These are phyloP conservation scores for Clavulina sp. DNA, from an alignment of 768 basidiomycete genomes.

Conservation along the genomic window DNA sequence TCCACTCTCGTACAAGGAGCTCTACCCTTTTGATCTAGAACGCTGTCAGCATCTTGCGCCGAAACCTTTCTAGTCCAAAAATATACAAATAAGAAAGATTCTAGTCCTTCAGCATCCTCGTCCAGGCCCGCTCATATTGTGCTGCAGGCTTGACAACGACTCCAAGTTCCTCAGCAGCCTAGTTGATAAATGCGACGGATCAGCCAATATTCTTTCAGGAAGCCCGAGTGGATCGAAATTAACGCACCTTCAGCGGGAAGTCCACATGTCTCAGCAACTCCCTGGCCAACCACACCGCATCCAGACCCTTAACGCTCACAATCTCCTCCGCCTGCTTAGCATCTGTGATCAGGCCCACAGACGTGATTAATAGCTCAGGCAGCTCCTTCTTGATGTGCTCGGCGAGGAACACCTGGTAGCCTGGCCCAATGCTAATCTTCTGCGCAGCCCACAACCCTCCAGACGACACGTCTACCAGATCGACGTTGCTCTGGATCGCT, in stretches of 20 bases:
- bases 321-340: constrained; percentile 44
- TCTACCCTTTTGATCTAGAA: no score
- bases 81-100: background rate
- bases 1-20: no score
- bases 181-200: background rate
- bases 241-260: constrained; percentile 16
- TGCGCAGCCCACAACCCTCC: constrained; percentile 50
- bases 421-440: constrained; percentile 36
- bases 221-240: background rate
- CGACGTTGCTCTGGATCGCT: constrained; percentile 46
- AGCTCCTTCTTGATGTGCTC: constrained; percentile 43
- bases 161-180: constrained; percentile 44
- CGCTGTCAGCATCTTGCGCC: no score
- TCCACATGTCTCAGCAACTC: constrained; percentile 50
- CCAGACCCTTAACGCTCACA: constrained; percentile 46
- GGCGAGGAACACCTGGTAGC: constrained; percentile 61
- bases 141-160: constrained; percentile 49
- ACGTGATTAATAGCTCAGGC: constrained; percentile 36
- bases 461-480: constrained; percentile 54
- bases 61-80: no score
- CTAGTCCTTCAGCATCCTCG: constrained; percentile 19
- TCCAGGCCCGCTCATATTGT: constrained; percentile 52
- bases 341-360: constrained; percentile 60
- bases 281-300: constrained; percentile 50
- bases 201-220: background rate